Percentiles rank a stretch among this genome's conserved stretches.
Evolutionary conservation across 2,329 filamentous ascomycete genomes (phyloP).

Genomic region (Dryadomyces sulphureus): DNA sequence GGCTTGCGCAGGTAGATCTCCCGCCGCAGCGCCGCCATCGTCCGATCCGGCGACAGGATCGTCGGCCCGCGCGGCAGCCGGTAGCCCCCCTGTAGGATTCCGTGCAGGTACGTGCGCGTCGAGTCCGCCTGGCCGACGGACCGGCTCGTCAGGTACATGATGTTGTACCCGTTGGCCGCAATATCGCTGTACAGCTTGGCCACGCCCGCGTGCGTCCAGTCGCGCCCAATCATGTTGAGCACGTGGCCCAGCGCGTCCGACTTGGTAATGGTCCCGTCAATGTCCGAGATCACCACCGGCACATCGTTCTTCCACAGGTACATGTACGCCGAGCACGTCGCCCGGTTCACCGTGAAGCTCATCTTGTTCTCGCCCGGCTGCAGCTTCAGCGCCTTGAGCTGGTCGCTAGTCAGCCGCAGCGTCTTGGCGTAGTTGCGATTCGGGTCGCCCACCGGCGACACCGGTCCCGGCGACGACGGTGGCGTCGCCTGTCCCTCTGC

Average conservation of each 20-base stretch:
- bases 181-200: constrained; percentile 97
- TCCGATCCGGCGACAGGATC: constrained; percentile 88
- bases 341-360: constrained; percentile 91
- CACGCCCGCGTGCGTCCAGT: constrained; percentile 95
- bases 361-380: constrained; percentile 81
- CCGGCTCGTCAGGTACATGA: constrained; percentile 91
- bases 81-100: constrained; percentile 78
- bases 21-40: constrained; percentile 78
- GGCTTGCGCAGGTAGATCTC: constrained; percentile 94
- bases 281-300: constrained; percentile 94
- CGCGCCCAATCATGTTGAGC: constrained; percentile 87
- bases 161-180: constrained; percentile 89
- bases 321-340: constrained; percentile 84
- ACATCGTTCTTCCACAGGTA: constrained; percentile 86
- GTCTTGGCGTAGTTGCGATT: constrained; percentile 94
- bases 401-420: constrained; percentile 82
- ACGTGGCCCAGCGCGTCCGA: constrained; percentile 91
- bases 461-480: constrained; percentile 55
- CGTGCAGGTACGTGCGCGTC: constrained; percentile 77
- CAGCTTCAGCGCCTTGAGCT: constrained; percentile 72
- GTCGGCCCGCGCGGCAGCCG: constrained; percentile 79
- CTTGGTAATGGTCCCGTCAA: constrained; percentile 97
- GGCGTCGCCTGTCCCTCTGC: constrained; percentile 33
- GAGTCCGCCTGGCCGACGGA: constrained; percentile 88
- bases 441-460: constrained; percentile 42